Conservation (phyloP, 495 filamentous ascomycete species). For the Penicillium riverlandense region DNA sequence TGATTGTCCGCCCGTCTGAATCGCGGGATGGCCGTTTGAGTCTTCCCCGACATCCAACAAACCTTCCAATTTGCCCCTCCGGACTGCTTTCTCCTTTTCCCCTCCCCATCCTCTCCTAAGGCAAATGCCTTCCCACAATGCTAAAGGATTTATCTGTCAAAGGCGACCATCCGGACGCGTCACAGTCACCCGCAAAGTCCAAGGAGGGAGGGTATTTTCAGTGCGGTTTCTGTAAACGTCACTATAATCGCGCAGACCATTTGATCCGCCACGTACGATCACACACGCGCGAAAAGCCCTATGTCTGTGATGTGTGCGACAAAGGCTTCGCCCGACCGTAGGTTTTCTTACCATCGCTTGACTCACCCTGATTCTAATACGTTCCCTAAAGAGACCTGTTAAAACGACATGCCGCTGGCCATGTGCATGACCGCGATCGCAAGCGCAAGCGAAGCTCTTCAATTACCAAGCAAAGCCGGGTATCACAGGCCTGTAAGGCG, state of each 20-base stretch:
- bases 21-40: too few species aligned
- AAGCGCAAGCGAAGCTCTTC: slow-evolving; percentile 38
- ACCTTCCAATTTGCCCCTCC: too few species aligned
- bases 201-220: slow-evolving; percentile 36
- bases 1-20: too few species aligned
- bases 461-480: slow-evolving; percentile 39
- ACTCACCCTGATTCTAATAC: neutral
- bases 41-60: too few species aligned
- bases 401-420: slow-evolving; percentile 48
- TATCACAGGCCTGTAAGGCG: slow-evolving; percentile 46
- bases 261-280: slow-evolving; percentile 50
- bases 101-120: too few species aligned
- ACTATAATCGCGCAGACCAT: slow-evolving; percentile 50
- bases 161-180: slow-evolving; percentile 1
- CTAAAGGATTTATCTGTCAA: slow-evolving; percentile 7
- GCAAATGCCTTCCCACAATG: slow-evolving; percentile 8
- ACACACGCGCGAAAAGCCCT: slow-evolving; percentile 52
- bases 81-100: too few species aligned
- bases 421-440: slow-evolving; percentile 34
- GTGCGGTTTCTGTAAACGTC: slow-evolving; percentile 46
- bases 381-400: slow-evolving; percentile 33
- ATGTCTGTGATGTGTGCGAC: slow-evolving; percentile 38
- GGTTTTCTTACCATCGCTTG: neutral
- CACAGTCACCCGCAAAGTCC: slow-evolving; percentile 9
- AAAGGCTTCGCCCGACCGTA: slow-evolving; percentile 48